Conservation (phyloP, 305 asterid genomes). For the Solanum aculeatissimum region DNA sequence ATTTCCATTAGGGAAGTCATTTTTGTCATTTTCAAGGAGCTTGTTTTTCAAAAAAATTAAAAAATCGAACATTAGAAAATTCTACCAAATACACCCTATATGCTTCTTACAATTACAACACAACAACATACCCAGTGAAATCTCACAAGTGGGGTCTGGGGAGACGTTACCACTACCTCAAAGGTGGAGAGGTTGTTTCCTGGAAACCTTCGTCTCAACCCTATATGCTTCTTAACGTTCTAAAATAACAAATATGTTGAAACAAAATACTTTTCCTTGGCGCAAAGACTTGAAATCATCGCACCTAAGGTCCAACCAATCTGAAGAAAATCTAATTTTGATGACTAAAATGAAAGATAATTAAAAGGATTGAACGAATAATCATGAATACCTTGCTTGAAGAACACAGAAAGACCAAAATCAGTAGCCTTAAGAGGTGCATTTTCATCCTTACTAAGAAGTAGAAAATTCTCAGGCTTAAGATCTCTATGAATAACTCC, state of each 20-base stretch:
- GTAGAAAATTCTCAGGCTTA: constrained; percentile 83
- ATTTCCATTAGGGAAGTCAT: background rate
- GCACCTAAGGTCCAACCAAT: background rate
- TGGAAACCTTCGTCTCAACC: too few relatives aligned
- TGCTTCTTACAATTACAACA: too few relatives aligned
- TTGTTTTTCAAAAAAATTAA: too few relatives aligned
- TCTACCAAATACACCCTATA: background rate
- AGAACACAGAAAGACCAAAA: constrained; percentile 79
- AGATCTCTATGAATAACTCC: constrained; percentile 85
- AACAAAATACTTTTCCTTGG: background rate
- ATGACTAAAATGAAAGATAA: background rate
- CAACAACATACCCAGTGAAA: too few relatives aligned
- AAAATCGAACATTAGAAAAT: background rate
- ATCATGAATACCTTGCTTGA: constrained; percentile 43
- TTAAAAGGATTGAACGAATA: background rate
- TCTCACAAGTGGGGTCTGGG: too few relatives aligned
- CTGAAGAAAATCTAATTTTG: background rate
- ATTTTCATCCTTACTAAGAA: constrained; percentile 55
- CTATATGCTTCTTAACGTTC: too few relatives aligned
- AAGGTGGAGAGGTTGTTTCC: too few relatives aligned
- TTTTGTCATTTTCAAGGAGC: background rate
- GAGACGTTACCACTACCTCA: too few relatives aligned
- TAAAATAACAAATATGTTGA: background rate
- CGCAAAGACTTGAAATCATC: background rate
- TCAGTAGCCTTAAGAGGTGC: constrained; percentile 85